Evolutionary conservation across 129 eudicot species (phyloP), one percentile per base, ranked within the genome.

Genomic region (Flaveria robusta): DNA sequence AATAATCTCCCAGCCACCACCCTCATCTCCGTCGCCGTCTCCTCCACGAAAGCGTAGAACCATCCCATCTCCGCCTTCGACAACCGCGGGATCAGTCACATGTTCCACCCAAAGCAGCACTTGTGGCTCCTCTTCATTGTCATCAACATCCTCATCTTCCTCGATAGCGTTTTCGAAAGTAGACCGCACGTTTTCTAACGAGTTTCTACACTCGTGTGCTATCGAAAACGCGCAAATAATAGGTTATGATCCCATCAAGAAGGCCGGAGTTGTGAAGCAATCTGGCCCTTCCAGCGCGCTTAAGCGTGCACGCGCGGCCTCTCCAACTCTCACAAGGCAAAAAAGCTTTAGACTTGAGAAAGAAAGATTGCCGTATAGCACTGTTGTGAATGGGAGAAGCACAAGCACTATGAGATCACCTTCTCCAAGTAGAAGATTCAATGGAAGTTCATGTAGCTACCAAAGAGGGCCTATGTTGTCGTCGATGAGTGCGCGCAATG

Each of bases 401-500:
- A 37, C 68, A 52, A 72, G 67, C 9, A 37, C 64, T 5, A 46
- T 80, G 74, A 75, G 89, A 59, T 84, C 97, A 2, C 87, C 88
- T 43, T 88, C 91, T 58, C 91, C 93, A 1, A 81, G 89, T 66
- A 72, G 93, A 79, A 83, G 91, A 85, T 82, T 88, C 54, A 74
- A 63, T 12, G 76, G 79, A n/a, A 77, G 78, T 14, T 49, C 51
- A 9, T 29, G 69, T 18, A 71, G 5, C 71, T 66, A 52, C 77
- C 82, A 69, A 77, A 82, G 86, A 68, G 71, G 18, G 41, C 46
- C 79, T 46, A 59, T 58, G 69, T 7, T 51, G 72, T 42, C 16
- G 49, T 41, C 81, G 12, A 51, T 29, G 26, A 75, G 47, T 16
- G 15, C 69, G 9, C 22, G 11, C 4, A 79, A 52, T 16, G 69